phyloP scores from a whole-genome alignment of 2,329 filamentous ascomycete genomes.

The Cercospora sesami region DNA sequence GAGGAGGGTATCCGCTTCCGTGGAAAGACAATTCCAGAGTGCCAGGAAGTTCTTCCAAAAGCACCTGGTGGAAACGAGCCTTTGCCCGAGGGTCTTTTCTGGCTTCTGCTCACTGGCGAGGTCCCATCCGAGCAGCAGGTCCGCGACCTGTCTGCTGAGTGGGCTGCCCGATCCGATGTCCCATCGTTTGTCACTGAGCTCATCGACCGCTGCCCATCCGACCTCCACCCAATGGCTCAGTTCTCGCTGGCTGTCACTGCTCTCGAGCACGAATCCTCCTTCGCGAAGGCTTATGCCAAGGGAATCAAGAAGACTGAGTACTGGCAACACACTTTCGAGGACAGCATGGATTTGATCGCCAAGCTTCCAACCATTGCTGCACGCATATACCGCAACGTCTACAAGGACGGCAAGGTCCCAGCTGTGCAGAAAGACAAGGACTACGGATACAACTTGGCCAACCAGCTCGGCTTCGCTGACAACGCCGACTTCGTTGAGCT shows the following conservation, averaged over 20 bases:
- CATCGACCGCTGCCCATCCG: slow-evolving; percentile 98
- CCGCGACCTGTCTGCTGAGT: slow-evolving; percentile 95
- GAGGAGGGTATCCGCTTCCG: slow-evolving; percentile 99
- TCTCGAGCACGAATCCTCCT: slow-evolving; percentile 96
- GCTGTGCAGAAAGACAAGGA: slow-evolving; percentile 98
- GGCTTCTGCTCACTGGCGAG: slow-evolving; percentile 97
- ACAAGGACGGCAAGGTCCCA: slow-evolving; percentile 99
- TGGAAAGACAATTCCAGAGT: slow-evolving; percentile 98
- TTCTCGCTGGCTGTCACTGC: slow-evolving; percentile 97
- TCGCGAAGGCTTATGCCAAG: slow-evolving; percentile 98
- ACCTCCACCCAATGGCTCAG: slow-evolving; percentile 99
- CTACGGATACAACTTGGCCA: slow-evolving; percentile 98
- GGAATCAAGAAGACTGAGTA: slow-evolving; percentile 99
- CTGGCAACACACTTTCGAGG: slow-evolving; percentile 99
- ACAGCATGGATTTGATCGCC: slow-evolving; percentile 99
- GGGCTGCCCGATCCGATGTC: slow-evolving; percentile 94
- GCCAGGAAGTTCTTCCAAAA: slow-evolving; percentile 95
- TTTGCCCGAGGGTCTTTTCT: slow-evolving; percentile 98
- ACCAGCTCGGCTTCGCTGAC: slow-evolving; percentile 94
- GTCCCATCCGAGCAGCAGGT: slow-evolving; percentile 98
- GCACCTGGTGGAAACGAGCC: slow-evolving; percentile 95
- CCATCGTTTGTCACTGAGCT: slow-evolving; percentile 99
- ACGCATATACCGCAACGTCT: slow-evolving; percentile 99
- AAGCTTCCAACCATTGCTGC: slow-evolving; percentile 98
- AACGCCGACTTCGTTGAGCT: slow-evolving; percentile 98